These are phyloP conservation scores for Sclerotiophoma versabilis DNA, from an alignment of 2,329 filamentous ascomycete species.

Conservation along the genomic window DNA sequence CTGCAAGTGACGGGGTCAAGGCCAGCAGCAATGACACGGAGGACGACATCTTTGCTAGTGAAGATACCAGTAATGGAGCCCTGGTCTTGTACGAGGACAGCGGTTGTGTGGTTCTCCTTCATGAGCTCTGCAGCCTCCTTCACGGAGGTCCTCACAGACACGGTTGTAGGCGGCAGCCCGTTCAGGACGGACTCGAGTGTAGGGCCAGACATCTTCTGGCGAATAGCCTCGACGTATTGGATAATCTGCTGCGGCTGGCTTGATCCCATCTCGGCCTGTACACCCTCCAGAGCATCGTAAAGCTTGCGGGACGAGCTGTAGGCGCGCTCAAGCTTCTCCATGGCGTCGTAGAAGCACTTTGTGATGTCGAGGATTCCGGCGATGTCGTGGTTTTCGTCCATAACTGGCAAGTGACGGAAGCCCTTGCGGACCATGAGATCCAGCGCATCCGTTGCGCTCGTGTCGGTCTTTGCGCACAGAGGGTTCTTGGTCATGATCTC, in stretches of 20 bases:
- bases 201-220: constrained; percentile 96
- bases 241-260: constrained; percentile 99
- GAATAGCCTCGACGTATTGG: constrained; percentile 95
- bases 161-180: constrained; percentile 89
- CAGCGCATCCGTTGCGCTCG: constrained; percentile 94
- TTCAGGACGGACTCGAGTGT: constrained; percentile 94
- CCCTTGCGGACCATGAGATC: constrained; percentile 99
- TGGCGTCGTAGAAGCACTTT: constrained; percentile 99
- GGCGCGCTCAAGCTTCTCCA: constrained; percentile 98
- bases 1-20: constrained; percentile 94
- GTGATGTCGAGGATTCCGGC: constrained; percentile 98
- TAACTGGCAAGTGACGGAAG: constrained; percentile 95
- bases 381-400: constrained; percentile 99
- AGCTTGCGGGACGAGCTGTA: constrained; percentile 98
- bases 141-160: constrained; percentile 94
- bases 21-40: constrained; percentile 96
- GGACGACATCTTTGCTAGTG: constrained; percentile 97
- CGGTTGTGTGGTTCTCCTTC: constrained; percentile 99
- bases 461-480: constrained; percentile 94
- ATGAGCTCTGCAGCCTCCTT: constrained; percentile 94
- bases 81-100: constrained; percentile 93
- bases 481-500: constrained; percentile 99
- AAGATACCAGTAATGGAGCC: constrained; percentile 98
- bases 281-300: constrained; percentile 96
- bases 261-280: constrained; percentile 93